Base-by-base conservation (phyloP, 257 asterid species). In the Petrea volubilis region DNA sequence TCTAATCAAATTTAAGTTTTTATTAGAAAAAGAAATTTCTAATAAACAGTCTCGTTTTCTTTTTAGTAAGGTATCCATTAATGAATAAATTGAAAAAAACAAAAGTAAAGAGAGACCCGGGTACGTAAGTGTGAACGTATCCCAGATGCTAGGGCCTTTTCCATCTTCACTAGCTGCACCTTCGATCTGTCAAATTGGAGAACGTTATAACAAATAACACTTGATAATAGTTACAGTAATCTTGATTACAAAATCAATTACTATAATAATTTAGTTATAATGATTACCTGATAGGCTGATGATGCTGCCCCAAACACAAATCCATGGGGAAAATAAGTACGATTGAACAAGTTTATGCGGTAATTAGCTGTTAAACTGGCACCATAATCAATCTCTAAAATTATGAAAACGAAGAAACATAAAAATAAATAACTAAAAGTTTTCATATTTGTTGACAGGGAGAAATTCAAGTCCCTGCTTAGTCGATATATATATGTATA, bases 71-170 rank as follows among this genome's bases (percentile, higher is more conserved):
- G n/a, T n/a, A n/a, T n/a, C n/a, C n/a, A n/a, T n/a, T n/a, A n/a
- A n/a, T n/a, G n/a, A n/a, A n/a, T n/a, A n/a, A n/a, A n/a, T n/a
- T n/a, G 7, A 33, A 33, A 33, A 33, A 33, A 33, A 33, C 3
- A 38, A 38, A 38, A 38, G 2, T 9, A 6, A 3, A 9, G 46
- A 40, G 7, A 21, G 29, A 80, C 85, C 79, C 24, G 82, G 77
- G 44, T 63, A 47, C n/a, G 11, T 73, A 12, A 68, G 75, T 7
- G 81, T 72, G 57, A 49, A 80, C 25, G 59, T 21, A 43, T 80
- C 82, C 82, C 82, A 80, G 6, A 64, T 80, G 59, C 75, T 80
- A 10, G 74, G 75, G 1, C 82, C 80, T 73, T 68, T 80, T 4
- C 84, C 84, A 63, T 80, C 50, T 36, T 28, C 47, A 29, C 67